These are phyloP conservation scores for Selaginella moellendorffii DNA, from an alignment of 75 land plant species.

Conservation along the genomic window DNA sequence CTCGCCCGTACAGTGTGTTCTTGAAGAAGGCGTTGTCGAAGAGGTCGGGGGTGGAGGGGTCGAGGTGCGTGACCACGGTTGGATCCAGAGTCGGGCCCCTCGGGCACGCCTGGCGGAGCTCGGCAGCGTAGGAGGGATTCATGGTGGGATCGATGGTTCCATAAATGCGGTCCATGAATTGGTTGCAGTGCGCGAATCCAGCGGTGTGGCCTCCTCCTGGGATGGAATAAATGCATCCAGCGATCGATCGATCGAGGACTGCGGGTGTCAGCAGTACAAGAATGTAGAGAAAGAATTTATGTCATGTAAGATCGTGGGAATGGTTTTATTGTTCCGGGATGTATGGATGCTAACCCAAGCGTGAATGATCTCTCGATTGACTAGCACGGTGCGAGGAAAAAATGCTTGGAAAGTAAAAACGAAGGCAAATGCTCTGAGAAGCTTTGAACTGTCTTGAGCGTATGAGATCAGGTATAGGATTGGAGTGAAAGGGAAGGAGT, in stretches of 20 bases:
- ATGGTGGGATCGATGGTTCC: slow-evolving; percentile 54
- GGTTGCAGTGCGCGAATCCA: slow-evolving; percentile 36
- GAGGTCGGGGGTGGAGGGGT: slow-evolving; percentile 31
- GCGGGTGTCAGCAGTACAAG: no score
- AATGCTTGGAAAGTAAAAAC: no score
- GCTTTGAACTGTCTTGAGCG: no score
- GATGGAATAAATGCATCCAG: neutral
- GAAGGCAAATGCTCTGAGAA: no score
- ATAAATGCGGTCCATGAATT: slow-evolving; percentile 27
- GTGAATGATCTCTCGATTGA: no score
- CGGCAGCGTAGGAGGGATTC: slow-evolving; percentile 30
- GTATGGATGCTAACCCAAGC: no score
- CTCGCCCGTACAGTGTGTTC: slow-evolving; percentile 34
- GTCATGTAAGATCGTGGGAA: no score
- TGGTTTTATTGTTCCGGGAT: no score
- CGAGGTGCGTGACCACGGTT: slow-evolving; percentile 35
- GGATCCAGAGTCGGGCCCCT: slow-evolving; percentile 38
- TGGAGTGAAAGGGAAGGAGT: neutral
- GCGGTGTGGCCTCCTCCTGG: slow-evolving; percentile 52
- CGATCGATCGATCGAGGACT: no score
- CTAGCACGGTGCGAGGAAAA: no score
- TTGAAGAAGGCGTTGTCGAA: slow-evolving; percentile 55
- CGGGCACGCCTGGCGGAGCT: slow-evolving; percentile 37
- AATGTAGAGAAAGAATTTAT: no score
- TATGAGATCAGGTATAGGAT: no score